Base-by-base conservation (phyloP, 2,329 filamentous ascomycete genomes). In the Alternaria arborescens region DNA sequence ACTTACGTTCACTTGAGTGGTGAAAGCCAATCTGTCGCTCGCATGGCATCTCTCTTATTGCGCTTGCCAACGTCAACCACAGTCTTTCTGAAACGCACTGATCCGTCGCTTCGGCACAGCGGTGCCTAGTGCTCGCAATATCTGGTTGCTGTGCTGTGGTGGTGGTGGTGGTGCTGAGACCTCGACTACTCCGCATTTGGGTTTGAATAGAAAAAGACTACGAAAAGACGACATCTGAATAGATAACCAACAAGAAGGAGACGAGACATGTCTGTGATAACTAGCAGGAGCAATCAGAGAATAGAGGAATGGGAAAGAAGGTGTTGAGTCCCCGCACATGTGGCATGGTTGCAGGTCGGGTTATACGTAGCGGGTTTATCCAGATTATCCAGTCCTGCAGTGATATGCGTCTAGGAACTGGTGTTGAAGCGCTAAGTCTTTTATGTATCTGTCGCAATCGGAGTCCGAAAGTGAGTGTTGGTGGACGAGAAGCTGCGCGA, bases 171-270 rank as follows among this genome's bases (percentile, higher is more conserved):
- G 14, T 52, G 48, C 52, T 69, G 62, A 71, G 58, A 75, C 69
- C 36, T 20, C 43, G 11, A 26, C 32, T 22, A 52, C 63, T 48
- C 72, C 71, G 65, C 34, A 71, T 74, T 70, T 47, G 72, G 75
- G 69, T 72, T 57, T 77, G 72, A 76, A 76, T 76, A 76, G 71
- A 71, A 71, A 67, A 34, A 42, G 28, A 55, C 46, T 26, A 53
- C 32, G 34, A 48, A 24, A 42, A 24, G 14, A 50, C 14, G 47
- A 65, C 28, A 46, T 50, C 12, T 73, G 64, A 76, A 72, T 72
- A 73, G 53, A 53, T 69, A 65, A 66, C 52, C 4, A 4, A 66
- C 52, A 8, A n/a, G 50, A 14, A 18, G 38, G 20, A 24, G 4
- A 58, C 57, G 47, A 69, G 55, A 67, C 64, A 67, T 68, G 66